These are phyloP conservation scores for Cardamine occulta DNA, from an alignment of 345 rosid species.

Conservation along the genomic window DNA sequence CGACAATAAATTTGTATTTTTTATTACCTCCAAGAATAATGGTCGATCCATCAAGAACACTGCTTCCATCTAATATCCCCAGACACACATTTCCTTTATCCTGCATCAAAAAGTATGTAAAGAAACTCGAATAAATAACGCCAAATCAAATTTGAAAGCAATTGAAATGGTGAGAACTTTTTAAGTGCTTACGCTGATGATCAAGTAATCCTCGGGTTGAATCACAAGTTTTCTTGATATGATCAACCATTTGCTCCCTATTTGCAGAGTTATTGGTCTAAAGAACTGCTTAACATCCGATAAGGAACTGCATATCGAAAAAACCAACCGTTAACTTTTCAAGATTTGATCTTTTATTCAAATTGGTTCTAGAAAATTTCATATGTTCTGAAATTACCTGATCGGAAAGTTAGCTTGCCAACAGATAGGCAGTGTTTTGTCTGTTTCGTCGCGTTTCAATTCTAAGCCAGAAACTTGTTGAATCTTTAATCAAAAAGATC, in stretches of 20 bases:
- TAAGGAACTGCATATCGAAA: slow-evolving; percentile 57
- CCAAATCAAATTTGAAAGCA: background rate
- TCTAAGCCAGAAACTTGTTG: slow-evolving; percentile 53
- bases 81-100: slow-evolving; percentile 79
- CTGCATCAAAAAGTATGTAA: slow-evolving; percentile 49
- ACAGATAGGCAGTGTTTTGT: slow-evolving; percentile 76
- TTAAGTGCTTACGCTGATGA: slow-evolving; percentile 64
- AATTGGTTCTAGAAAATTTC: background rate
- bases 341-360: slow-evolving; percentile 9
- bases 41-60: slow-evolving; percentile 76
- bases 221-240: slow-evolving; percentile 62
- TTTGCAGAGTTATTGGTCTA: slow-evolving; percentile 79
- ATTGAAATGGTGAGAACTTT: background rate
- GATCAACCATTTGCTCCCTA: slow-evolving; percentile 91
- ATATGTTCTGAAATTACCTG: slow-evolving; percentile 51
- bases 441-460: slow-evolving; percentile 60
- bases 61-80: slow-evolving; percentile 90
- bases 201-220: slow-evolving; percentile 82
- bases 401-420: slow-evolving; percentile 64
- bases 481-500: slow-evolving; percentile 53
- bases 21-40: slow-evolving; percentile 80
- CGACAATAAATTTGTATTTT: background rate
- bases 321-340: background rate
- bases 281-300: slow-evolving; percentile 64
- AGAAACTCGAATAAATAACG: slow-evolving; percentile 4